Conservation (phyloP, 257 asterid species). For the Vinca minor region DNA sequence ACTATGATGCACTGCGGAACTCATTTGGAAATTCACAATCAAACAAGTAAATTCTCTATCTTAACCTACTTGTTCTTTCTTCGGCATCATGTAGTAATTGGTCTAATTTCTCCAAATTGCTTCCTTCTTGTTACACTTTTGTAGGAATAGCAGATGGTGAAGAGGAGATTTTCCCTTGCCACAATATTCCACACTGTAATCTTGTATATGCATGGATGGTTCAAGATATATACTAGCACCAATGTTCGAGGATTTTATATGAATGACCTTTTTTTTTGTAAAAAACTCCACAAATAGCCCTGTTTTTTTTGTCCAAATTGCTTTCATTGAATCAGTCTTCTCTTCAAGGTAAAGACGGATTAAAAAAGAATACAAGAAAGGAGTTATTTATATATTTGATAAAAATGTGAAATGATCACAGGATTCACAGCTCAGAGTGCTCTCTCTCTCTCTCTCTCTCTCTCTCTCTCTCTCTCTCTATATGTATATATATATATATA, state of each 20-base stretch:
- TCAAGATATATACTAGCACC: not conserved
- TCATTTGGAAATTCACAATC: conserved; percentile 23
- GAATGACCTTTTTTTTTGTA: no score
- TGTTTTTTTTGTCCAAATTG: no score
- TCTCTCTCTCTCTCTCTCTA: no score
- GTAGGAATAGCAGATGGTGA: conserved; percentile 6
- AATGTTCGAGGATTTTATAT: not conserved
- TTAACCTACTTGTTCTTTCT: not conserved
- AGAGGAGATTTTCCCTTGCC: not conserved
- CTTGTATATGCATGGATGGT: not conserved
- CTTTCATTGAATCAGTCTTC: no score
- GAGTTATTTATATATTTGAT: no score
- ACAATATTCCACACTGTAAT: not conserved
- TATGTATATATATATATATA: no score
- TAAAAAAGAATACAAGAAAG: no score
- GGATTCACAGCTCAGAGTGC: no score
- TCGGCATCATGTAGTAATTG: not conserved
- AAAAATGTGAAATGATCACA: not conserved
- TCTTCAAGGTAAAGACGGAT: no score
- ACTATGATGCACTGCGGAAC: conserved; percentile 50
- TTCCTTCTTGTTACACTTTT: not conserved
- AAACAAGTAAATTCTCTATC: conserved; percentile 25
- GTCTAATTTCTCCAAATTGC: not conserved
- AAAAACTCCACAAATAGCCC: no score
- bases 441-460: not conserved